Evolutionary conservation across 2,329 filamentous ascomycete genomes (phyloP).

Genomic region (Calonectria pseudoturangicola): DNA sequence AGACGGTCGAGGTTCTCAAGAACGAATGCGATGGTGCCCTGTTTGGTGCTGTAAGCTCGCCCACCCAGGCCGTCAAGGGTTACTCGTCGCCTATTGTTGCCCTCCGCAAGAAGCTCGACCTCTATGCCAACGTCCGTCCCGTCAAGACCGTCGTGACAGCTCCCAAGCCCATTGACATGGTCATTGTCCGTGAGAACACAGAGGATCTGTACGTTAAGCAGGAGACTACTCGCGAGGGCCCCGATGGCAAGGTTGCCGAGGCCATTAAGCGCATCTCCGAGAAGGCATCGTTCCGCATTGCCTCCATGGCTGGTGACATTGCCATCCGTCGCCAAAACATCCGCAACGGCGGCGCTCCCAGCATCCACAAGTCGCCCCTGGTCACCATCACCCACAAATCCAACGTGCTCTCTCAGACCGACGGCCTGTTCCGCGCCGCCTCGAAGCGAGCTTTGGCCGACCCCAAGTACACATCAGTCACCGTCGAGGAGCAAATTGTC

Average conservation of each 20-base stretch:
- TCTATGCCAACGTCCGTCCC: constrained; percentile 98
- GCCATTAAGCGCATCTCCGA: constrained; percentile 98
- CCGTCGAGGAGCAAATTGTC: constrained; percentile 97
- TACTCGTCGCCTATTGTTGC: constrained; percentile 98
- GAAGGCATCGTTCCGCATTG: constrained; percentile 88
- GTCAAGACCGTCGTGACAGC: constrained; percentile 87
- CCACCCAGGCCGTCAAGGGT: constrained; percentile 90
- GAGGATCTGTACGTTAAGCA: constrained; percentile 99
- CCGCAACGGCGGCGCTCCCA: constrained; percentile 73
- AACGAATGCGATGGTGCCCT: constrained; percentile 96
- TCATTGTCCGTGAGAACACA: constrained; percentile 99
- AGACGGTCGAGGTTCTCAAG: constrained; percentile 91
- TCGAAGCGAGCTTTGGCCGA: constrained; percentile 83
- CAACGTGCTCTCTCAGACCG: constrained; percentile 96
- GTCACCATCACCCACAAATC: constrained; percentile 99
- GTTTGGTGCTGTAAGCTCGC: constrained; percentile 96
- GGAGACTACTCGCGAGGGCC: constrained; percentile 86
- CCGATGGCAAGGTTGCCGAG: constrained; percentile 91
- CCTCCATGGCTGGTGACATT: constrained; percentile 95
- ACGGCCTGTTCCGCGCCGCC: constrained; percentile 93
- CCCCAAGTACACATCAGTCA: constrained; percentile 77
- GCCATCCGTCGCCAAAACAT: constrained; percentile 90
- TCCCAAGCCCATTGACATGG: constrained; percentile 88
- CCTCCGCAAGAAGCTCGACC: constrained; percentile 93
- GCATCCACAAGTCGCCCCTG: constrained; percentile 81